A percentile compares a stretch with the other conserved stretches of the same genome.
These are phyloP conservation scores for Cercophora samala DNA, from an alignment of 495 filamentous ascomycete species.

Conservation along the genomic window DNA sequence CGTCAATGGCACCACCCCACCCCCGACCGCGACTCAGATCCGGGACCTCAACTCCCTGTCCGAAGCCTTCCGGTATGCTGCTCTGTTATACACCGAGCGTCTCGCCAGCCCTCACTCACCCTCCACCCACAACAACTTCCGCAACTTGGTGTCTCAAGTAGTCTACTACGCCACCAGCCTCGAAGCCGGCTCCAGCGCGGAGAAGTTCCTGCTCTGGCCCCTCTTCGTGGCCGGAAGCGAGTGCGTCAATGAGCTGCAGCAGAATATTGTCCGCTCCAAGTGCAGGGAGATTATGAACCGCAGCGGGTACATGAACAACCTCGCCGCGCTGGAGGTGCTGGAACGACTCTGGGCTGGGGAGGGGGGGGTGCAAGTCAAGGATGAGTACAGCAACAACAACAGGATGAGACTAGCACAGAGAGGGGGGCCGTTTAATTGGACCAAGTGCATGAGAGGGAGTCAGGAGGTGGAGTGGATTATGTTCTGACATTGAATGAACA, in stretches of 20 bases:
- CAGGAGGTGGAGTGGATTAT: constrained; percentile 84
- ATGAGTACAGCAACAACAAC: constrained; percentile 38
- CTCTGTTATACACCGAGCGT: constrained; percentile 86
- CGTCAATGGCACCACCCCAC: constrained; percentile 19
- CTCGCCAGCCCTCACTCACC: constrained; percentile 75
- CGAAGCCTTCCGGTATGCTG: constrained; percentile 85
- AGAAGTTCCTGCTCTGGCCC: constrained; percentile 93
- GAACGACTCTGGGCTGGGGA: constrained; percentile 75
- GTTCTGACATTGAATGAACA: constrained; percentile 49
- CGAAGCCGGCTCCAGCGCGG: constrained; percentile 58
- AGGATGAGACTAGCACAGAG: constrained; percentile 23
- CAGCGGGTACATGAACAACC: constrained; percentile 88
- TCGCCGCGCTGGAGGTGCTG: constrained; percentile 78
- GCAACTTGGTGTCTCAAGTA: constrained; percentile 74
- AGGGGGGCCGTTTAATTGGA: constrained; percentile 67
- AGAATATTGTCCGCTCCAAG: constrained; percentile 69
- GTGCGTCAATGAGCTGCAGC: constrained; percentile 78
- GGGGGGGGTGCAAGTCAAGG: constrained; percentile 21
- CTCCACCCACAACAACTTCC: constrained; percentile 73
- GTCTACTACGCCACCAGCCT: constrained; percentile 78
- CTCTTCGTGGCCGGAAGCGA: constrained; percentile 89
- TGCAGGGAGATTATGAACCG: constrained; percentile 83
- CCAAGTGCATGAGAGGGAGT: constrained; percentile 65
- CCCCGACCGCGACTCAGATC: constrained; percentile 39
- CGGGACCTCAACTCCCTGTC: constrained; percentile 61